Conservation (phyloP, 2,329 filamentous ascomycete genomes). For the Venturia aucupariae region DNA sequence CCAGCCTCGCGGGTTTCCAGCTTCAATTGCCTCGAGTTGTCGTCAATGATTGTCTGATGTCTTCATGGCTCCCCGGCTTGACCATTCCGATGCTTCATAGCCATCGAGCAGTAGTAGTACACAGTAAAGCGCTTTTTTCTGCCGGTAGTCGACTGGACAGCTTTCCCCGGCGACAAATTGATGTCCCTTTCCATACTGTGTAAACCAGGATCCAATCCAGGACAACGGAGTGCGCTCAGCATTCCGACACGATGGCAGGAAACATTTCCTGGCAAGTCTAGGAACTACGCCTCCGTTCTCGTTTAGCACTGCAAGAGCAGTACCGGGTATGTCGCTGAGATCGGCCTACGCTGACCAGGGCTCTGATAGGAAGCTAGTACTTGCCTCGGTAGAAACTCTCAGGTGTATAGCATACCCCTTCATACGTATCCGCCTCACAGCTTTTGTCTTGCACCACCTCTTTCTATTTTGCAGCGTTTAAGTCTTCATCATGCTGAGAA, state of each 20-base stretch:
- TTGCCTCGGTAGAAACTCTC: slow-evolving; percentile 1
- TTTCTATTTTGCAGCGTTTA: background rate
- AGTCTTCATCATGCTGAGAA: background rate
- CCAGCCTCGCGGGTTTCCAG: too few species aligned
- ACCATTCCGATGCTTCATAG: too few species aligned
- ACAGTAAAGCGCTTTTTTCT: too few species aligned
- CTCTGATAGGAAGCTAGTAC: background rate
- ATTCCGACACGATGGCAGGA: background rate
- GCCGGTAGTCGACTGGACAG: too few species aligned
- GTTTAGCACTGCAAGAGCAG: background rate
- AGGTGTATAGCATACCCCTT: background rate
- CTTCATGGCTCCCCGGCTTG: too few species aligned
- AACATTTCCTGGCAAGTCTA: background rate
- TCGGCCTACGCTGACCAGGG: background rate
- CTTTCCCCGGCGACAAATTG: too few species aligned
- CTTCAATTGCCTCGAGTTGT: too few species aligned
- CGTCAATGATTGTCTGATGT: too few species aligned
- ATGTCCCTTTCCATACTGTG: too few species aligned
- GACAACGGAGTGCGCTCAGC: too few species aligned
- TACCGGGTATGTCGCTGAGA: background rate
- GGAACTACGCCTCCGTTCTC: background rate
- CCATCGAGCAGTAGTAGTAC: too few species aligned
- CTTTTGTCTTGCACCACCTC: background rate
- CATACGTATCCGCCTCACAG: background rate
- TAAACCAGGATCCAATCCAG: too few species aligned